Evolutionary conservation across 2,329 filamentous ascomycete species (phyloP), one percentile per base, ranked within the genome.

Genomic region (Venturia carpophila): DNA sequence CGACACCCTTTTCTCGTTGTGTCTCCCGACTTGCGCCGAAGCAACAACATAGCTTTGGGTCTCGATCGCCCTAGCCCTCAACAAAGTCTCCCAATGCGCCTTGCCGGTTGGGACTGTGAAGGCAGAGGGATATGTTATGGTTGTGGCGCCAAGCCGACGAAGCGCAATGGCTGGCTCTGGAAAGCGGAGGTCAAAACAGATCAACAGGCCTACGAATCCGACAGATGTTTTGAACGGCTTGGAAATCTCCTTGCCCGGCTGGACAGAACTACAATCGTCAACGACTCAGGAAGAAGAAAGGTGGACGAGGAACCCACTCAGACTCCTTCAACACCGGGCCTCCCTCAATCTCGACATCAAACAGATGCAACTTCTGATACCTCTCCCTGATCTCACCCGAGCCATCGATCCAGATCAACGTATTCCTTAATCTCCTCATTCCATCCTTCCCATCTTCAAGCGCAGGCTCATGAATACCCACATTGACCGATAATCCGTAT

Each of bases 311-410:
- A 19, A 72, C 75, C 65, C 68, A 79, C 76, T 80, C 77, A 72
- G 84, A 87, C 73, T 90, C 87, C 69, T 82, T 84, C 68, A 89
- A 73, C 0, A 79, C 75, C 0, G 86, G 85, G 0, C 84, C 84
- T 30, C 78, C 77, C 64, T 81, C 77, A 66, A 86, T 83, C 52
- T 82, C 81, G 66, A 86, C 83, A 74, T 97, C 91, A 76, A 97
- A 97, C 17, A 97, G 82, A 74, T 97, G 92, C 41, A 96, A 78
- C 75, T 97, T 97, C 75, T 96, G 89, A 77, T 97, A 97, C 24
- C 81, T 78, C 17, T 87, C 80, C 1, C 77, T 75, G 37, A 90
- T 85, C 5, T 79, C 72, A 0, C 87, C 87, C 0, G 78, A 70
- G 52, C 82, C 80, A 69, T 86, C 77, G 68, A 90, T 89, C 85